A percentile compares a stretch with the other conserved stretches of the same genome.
Conservation (phyloP, 495 filamentous ascomycete species). For the Penicillium paxilli region DNA sequence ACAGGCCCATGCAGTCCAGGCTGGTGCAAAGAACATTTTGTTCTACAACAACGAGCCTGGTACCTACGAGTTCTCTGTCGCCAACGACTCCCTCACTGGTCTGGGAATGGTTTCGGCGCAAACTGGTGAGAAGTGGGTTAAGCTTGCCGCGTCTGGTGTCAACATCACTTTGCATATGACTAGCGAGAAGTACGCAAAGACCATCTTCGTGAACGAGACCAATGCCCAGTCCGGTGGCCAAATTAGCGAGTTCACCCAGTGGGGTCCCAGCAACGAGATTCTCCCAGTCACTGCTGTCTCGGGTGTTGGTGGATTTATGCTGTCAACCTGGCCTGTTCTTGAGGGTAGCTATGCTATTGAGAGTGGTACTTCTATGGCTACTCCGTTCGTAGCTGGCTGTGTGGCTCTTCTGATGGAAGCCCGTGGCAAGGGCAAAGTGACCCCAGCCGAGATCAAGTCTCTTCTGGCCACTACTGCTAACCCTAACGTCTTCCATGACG, state of each 20-base stretch:
- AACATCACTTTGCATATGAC: constrained; percentile 36
- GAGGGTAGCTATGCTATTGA: constrained; percentile 39
- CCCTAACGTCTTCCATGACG: constrained; percentile 48
- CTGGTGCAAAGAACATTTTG: constrained; percentile 54
- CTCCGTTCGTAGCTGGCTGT: constrained; percentile 53
- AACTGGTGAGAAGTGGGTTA: constrained; percentile 50
- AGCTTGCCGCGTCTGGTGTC: constrained; percentile 32
- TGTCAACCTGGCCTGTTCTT: constrained; percentile 55
- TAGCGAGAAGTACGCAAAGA: constrained; percentile 17
- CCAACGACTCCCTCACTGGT: constrained; percentile 9
- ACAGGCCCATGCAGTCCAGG: constrained; percentile 46
- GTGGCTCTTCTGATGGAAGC: constrained; percentile 51
- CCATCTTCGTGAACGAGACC: not conserved
- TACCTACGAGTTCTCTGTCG: constrained; percentile 12
- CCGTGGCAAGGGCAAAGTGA: constrained; percentile 28
- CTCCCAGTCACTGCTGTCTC: constrained; percentile 55
- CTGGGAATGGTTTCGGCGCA: constrained; percentile 31
- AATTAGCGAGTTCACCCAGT: constrained; percentile 51
- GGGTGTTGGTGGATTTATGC: constrained; percentile 54
- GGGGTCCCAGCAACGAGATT: constrained; percentile 57
- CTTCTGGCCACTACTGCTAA: constrained; percentile 38
- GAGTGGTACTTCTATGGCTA: constrained; percentile 59
- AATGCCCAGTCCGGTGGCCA: not conserved
- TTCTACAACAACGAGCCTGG: constrained; percentile 47
- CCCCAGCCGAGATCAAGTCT: constrained; percentile 34